Evolutionary conservation across 805 yeast species (phyloP).

Genomic region (Blastobotrys parvus): DNA sequence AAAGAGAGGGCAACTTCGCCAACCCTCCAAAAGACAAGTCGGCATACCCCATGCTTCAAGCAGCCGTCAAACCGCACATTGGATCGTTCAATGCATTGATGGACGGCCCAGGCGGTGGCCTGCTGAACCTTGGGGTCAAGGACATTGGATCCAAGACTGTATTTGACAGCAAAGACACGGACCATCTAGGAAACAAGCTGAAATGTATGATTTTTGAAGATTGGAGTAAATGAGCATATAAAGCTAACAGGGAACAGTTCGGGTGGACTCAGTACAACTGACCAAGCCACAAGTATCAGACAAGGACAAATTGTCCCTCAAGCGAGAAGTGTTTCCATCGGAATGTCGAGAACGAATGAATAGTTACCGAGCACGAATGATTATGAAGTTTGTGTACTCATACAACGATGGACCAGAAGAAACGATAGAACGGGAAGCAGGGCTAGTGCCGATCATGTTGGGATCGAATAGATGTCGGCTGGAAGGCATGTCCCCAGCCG

Average conservation of each 20-base stretch:
- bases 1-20: conserved; percentile 75
- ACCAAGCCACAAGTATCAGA: conserved; percentile 76
- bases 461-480: conserved; percentile 87
- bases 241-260: conserved; percentile 31
- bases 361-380: conserved; percentile 69
- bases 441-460: conserved; percentile 86
- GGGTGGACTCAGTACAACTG: conserved; percentile 84
- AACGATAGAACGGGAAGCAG: conserved; percentile 78
- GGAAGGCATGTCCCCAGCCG: conserved; percentile 71
- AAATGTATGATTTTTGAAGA: conserved; percentile 24
- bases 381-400: conserved; percentile 74
- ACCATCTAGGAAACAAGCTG: conserved; percentile 76
- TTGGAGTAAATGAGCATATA: background rate
- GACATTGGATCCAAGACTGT: conserved; percentile 84
- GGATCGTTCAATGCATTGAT: conserved; percentile 95
- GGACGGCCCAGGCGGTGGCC: conserved; percentile 68
- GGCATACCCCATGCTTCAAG: conserved; percentile 71
- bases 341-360: conserved; percentile 87
- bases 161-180: conserved; percentile 68
- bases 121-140: conserved; percentile 73
- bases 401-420: conserved; percentile 83
- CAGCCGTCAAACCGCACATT: conserved; percentile 90
- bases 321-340: conserved; percentile 72
- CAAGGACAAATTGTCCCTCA: conserved; percentile 63
- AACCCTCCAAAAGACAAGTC: conserved; percentile 85